Conservation (phyloP, 257 asterid species). For the Fraxinus cuspidata region DNA sequence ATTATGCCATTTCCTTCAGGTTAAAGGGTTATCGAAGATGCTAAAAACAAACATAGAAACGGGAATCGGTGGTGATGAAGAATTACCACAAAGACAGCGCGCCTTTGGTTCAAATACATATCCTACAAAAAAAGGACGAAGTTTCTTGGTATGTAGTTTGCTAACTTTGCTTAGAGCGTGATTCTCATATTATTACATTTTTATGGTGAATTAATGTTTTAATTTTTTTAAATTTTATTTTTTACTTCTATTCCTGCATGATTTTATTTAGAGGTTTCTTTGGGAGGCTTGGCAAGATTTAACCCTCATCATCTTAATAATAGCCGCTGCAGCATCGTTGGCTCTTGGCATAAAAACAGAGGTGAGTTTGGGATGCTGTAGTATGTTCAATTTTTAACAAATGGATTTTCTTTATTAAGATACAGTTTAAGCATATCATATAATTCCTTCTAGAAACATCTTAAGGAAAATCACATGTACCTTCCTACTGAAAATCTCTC, state of each 20-base stretch:
- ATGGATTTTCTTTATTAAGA: not conserved
- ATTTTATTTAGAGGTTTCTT: conserved; percentile 62
- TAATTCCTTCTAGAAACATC: not conserved
- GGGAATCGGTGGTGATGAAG: conserved; percentile 66
- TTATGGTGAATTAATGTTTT: conserved; percentile 12
- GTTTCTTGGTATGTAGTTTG: conserved; percentile 62
- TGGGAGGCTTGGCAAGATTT: conserved; percentile 99
- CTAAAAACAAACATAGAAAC: conserved; percentile 62
- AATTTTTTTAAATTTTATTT: conserved; percentile 6
- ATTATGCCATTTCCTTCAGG: conserved; percentile 42
- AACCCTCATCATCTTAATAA: conserved; percentile 81
- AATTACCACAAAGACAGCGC: conserved; percentile 53
- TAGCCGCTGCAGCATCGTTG: conserved; percentile 84
- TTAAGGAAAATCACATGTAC: not conserved
- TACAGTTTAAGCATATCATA: not conserved
- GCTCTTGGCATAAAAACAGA: conserved; percentile 86
- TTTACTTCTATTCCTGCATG: conserved; percentile 12
- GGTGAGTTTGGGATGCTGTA: conserved; percentile 39
- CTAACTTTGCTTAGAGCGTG: not conserved
- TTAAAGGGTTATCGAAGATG: conserved; percentile 65
- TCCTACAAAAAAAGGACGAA: conserved; percentile 82
- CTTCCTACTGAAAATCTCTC: not conserved
- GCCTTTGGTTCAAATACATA: conserved; percentile 84
- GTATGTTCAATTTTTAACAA: conserved; percentile 9
- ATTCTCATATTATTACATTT: conserved; percentile 12